A percentile compares a stretch with the other conserved stretches of the same genome.
phyloP scores from a whole-genome alignment of 139 green algal species.

The Diplosphaera chodatii region DNA sequence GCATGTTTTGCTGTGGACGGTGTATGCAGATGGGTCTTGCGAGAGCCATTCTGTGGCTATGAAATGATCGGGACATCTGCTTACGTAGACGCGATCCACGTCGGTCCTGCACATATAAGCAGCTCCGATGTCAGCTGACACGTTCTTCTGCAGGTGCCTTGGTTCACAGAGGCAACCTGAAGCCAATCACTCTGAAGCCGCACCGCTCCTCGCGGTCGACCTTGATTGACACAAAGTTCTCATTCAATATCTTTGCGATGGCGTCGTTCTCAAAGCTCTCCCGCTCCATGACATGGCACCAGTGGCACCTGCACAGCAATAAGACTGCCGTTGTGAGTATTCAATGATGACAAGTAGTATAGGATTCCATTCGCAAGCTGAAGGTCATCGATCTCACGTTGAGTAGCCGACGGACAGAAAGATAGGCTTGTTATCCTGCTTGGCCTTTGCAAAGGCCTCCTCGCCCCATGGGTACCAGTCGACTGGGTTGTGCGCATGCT shows the following conservation, averaged over 20 bases:
- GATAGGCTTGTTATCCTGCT: conserved; percentile 69
- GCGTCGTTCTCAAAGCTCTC: conserved; percentile 80
- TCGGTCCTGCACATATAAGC: conserved; percentile 48
- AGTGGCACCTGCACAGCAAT: conserved; percentile 7
- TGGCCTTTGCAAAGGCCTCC: conserved; percentile 70
- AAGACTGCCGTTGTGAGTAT: too few species aligned
- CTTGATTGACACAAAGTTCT: conserved; percentile 77
- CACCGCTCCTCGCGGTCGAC: conserved; percentile 83
- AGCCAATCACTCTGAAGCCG: too few species aligned
- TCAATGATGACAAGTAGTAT: too few species aligned
- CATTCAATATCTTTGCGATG: conserved; percentile 69
- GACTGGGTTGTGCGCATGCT: conserved; percentile 84
- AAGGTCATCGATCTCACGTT: not conserved
- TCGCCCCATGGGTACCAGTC: conserved; percentile 87
- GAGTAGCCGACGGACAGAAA: conserved; percentile 83
- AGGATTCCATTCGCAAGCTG: too few species aligned
- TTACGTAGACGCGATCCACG: conserved; percentile 78
- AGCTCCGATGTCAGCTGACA: too few species aligned
- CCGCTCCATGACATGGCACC: conserved; percentile 86
- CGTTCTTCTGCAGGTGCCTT: too few species aligned
- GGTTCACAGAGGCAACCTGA: too few species aligned
- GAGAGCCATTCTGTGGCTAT: not conserved
- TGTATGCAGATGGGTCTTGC: not conserved
- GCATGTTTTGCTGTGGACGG: not conserved
- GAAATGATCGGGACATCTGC: not conserved